Base-by-base conservation (phyloP, 2,329 filamentous ascomycete species). In the Tolypocladium amazonense region DNA sequence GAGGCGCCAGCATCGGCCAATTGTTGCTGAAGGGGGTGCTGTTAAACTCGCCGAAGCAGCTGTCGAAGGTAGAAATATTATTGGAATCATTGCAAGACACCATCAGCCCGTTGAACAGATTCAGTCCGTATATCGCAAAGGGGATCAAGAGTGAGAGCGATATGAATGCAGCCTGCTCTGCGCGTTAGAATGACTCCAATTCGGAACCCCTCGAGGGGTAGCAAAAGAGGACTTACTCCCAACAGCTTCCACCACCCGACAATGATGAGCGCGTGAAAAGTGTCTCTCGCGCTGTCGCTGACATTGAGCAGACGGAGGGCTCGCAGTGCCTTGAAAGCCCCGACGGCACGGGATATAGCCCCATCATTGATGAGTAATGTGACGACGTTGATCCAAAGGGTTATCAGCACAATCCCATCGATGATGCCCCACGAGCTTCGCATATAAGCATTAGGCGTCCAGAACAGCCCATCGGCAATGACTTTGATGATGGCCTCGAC, bases 391-490 rank as follows among this genome's bases (percentile, higher is more conserved):
- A 97, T 88, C 93, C 94, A 97, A 11, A 99, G 82, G 0, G 94
- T 97, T 59, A 96, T 78, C 58, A 99, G 79, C 65, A 99, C 94
- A 53, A 97, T 75, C 0, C 88, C 91, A 70, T 99, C 94, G 64
- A 99, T 97, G 62, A 96, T 87, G 8, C 94, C 95, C 94, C 94
- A 99, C 0, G 92, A 93, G 69, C 93, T 93, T 67, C 94, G 87
- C 71, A 97, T 91, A 71, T 96, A 99, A 3, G 95, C 95, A 73
- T 99, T 97, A 0, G 94, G 94, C 0, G 94, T 97, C 85, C 90
- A 97, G 71, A 97, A 89, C 67, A 96, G 89, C 9, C 94, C 94
- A 75, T 99, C 94, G 0, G 94, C 94, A 67, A 99, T 86, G 59
- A 96, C 87, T 72, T 99, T 99, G 76, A 99, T 92, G 7, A 86